Base-by-base conservation (phyloP, 108 stramenopile species). In the Discostella stelligeroides region DNA sequence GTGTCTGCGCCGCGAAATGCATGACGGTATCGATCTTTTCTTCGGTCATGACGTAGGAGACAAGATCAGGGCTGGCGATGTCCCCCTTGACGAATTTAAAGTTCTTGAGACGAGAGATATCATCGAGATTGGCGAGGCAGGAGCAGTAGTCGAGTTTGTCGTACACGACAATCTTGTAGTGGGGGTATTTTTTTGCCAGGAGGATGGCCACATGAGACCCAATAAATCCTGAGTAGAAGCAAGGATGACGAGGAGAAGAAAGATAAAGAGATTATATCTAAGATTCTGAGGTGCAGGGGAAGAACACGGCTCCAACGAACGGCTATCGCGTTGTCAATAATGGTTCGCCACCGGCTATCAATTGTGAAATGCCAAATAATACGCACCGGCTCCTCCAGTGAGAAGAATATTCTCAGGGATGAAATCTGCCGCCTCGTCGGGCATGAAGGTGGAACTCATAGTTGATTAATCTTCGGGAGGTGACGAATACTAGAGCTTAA, bases 1-100 rank as follows among this genome's bases (percentile, higher is more conserved):
- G 92, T 6, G 98, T 99, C 81, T 99, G 98, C 11, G 99, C 99
- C 4, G 99, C 98, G 73, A 99, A 98, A 84, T 99, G 99, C 81
- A 99, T 86, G 69, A 98, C 92, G 50, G 98, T 98, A 63, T 99
- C 99, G 62, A 99, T 97, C 55, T 96, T 75, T 54, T 98, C 92
- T 46, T 94, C 92, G 51, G 74, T 75, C 62, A 99, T 71, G 39
- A 98, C 96, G 72, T 96, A 98, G 55, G 69, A 88, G 24, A 98
- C 97, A 29, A 99, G 85, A 72, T 99, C 97, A 18, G 94, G 84
- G 8, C 92, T 92, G 65, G 81, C 72, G 72, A 99, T 98, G 73
- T 98, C 95, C 24, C 99, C 99, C 83, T 97, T 97, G 68, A 97
- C 92, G 78, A 98, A 98, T 84, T 97, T 97, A 85, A 96, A 98